Evolutionary conservation across 805 yeast species (phyloP), one percentile per base, ranked within the genome.

Genomic region (Diddensiella santjacobensis): DNA sequence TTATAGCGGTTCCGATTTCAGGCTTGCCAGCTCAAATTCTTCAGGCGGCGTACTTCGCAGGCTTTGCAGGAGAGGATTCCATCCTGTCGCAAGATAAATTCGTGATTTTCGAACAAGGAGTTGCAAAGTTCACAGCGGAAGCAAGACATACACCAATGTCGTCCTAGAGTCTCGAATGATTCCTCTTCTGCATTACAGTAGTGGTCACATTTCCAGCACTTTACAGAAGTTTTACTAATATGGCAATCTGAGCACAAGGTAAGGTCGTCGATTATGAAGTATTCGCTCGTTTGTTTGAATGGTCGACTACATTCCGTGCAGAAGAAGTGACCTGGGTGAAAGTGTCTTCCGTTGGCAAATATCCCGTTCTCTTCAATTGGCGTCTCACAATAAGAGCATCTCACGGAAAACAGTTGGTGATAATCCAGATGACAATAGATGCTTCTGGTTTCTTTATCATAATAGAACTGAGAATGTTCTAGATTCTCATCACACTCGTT

Each of bases 341-440:
- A 65, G 8, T 58, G 48, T 30, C 51, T 50, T 4, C 54, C 65
- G 45, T 59, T 44, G 3, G 68, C 68, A 29, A 46, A 49, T 10
- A 65, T 52, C 11, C 57, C 64, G 30, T 61, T 51, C 3, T 51
- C 52, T 33, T 65, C 68, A 19, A 65, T 60, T 11, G 66, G 60
- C 6, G 61, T 59, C 5, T 50, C 20, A 48, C 69, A 65, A 41
- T 61, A 48, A 13, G 49, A 55, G 49, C 69, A 65, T 31, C 54
- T 50, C 2, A 65, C 61, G 2, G 65, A 59, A 43, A 60, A 64
- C 36, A 52, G 44, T 41, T 63, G 59, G 31, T 65, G 68, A 42
- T 59, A 65, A 40, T 65, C 69, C 10, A 62, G 43, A 58, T 64
- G 53, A 59, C 70, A 49, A 51, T 68, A 54, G 54, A 69, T 46